A percentile compares a stretch with the other conserved stretches of the same genome.
Evolutionary conservation across 768 basidiomycete species (phyloP).

Genomic region (Leucocoprinus leucothites): DNA sequence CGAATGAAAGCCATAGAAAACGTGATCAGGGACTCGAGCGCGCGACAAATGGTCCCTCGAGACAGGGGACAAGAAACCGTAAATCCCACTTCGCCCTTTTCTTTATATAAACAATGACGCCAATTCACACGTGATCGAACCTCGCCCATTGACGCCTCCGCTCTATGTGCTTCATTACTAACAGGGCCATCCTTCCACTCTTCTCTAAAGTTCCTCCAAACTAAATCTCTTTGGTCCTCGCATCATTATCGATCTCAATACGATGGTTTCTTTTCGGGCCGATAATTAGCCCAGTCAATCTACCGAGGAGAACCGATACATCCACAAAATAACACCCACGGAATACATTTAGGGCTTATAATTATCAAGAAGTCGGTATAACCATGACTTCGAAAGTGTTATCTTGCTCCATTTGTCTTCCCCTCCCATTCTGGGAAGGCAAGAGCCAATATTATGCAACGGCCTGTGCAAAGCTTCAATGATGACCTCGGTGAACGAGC

Average conservation of each 20-base stretch:
- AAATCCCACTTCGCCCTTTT: not conserved
- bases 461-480: too few relatives aligned
- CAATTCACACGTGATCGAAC: slow-evolving; percentile 1
- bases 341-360: too few relatives aligned
- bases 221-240: not conserved
- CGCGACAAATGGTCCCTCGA: not conserved
- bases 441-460: too few relatives aligned
- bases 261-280: not conserved
- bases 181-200: not conserved
- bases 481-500: too few relatives aligned
- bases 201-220: not conserved
- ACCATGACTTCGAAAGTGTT: too few relatives aligned
- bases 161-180: too few relatives aligned
- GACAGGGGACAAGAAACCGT: not conserved
- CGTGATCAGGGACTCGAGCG: not conserved
- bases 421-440: too few relatives aligned
- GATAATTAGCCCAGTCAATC: slow-evolving; percentile 4
- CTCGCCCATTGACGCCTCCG: too few relatives aligned
- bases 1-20: slow-evolving; percentile 24
- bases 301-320: not conserved
- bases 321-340: too few relatives aligned
- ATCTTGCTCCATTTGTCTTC: too few relatives aligned
- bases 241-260: not conserved
- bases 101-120: slow-evolving; percentile 2
- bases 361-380: too few relatives aligned